Base-by-base conservation (phyloP, 2,329 filamentous ascomycete genomes). In the Aspergillus phoenicis region DNA sequence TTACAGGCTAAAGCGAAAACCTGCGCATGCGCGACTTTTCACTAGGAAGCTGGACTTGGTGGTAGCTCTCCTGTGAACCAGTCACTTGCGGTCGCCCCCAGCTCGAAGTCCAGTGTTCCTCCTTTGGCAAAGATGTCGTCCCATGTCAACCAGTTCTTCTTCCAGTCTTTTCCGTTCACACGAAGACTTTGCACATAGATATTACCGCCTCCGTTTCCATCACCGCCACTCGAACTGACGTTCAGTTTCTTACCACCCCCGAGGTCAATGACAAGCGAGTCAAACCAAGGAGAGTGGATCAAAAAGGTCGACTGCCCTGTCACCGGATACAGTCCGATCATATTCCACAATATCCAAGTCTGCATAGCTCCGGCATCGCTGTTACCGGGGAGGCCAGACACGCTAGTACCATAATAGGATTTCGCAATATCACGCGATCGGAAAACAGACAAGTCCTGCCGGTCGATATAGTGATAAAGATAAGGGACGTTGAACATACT, bases 301-400 rank as follows among this genome's bases (percentile, higher is more conserved):
- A 90, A 77, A 71, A 90, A 90, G 1, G 85, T 88, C 0, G 86
- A 86, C 77, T 90, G 88, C 0, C 87, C 87, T 0, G 87, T 89
- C 63, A 91, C 77, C 1, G 88, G 88, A 65, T 89, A 90, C 28
- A 90, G 75, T 2, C 88, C 88, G 39, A 90, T 82, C 82, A 89
- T 89, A 64, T 84, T 85, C 85, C 88, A 91, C 8, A 89, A 74
- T 2, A 89, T 73, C 85, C 87, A 90, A 7, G 84, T 86, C 70
- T 91, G 87, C 88, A 91, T 90, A 13, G 89, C 87, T 6, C 89
- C 89, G 1, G 87, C 87, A 71, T 91, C 89, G 48, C 84, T 87
- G 73, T 91, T 91, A 0, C 89, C 89, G 0, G 89, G 89, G 0
- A 91, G 78, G 0, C 89, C 89, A 7, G 68, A 70, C 0, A 80